Base-by-base conservation (phyloP, 148 eudicot species). In the Camellia japonica region DNA sequence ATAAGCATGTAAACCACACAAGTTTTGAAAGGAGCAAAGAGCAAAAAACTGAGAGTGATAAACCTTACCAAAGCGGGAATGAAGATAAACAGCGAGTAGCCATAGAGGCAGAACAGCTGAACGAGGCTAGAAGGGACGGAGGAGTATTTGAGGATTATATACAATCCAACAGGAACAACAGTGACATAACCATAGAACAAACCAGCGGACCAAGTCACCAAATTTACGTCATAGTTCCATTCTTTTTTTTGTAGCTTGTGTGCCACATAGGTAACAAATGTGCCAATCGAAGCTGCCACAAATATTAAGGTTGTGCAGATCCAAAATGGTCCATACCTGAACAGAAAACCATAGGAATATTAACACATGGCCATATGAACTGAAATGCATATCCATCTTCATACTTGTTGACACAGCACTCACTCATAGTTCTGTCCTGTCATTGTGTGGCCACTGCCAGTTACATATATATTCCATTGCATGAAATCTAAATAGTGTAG, bases 281-380 rank as follows among this genome's bases (percentile, higher is more conserved):
- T 97, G 80, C 98, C 94, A 75, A 94, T 97, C 66, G 94, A 79
- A 79, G 99, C 98, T 3, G 99, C 99, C 70, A 97, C 94, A 83
- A 94, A 97, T 80, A 94, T 92, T 78, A 97, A 83, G 49, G 99
- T 94, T 75, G 95, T 89, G 90, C 98, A 94, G 73, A 94, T 97
- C 98, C 99, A 97, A 84, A 97, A 97, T 52, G 99, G 99, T 76
- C 98, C 98, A 81, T 97, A 97, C 86, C 99, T 97, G 87, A 76
- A 49, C 79, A 77, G 68, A 59, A 75, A 73, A 43, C 72, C 20
- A 62, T 16, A 75, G 19, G 43, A 82, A 64, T 13, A 64, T 47
- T 18, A 77, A 41, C 46, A 63, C 51, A 47, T 47, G 51, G 51
- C 51, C 51, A 3, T 47, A 47, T 47, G 51, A 47, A 47, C 51